phyloP scores from a whole-genome alignment of 2,329 filamentous ascomycete genomes.

The Pyrenochaeta sp. region DNA sequence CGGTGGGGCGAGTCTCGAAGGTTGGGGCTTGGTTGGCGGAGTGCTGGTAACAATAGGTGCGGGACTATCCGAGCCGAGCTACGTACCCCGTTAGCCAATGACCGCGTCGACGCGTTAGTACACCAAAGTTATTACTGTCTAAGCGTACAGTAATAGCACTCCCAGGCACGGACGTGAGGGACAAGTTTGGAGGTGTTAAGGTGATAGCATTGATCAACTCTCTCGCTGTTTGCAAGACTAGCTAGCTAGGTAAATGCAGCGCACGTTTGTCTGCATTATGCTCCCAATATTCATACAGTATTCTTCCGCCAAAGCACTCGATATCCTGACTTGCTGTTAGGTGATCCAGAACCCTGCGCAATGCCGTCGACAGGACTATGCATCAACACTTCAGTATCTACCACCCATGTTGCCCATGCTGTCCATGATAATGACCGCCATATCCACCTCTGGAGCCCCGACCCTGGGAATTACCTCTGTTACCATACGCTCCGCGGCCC shows the following conservation, averaged over 20 bases:
- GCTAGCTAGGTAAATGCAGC: background rate
- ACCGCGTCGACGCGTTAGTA: slow-evolving; percentile 2
- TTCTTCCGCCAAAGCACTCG: background rate
- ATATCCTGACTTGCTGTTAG: background rate
- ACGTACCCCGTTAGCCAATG: slow-evolving; percentile 19
- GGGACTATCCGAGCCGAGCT: slow-evolving; percentile 7
- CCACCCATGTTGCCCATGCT: slow-evolving; percentile 26
- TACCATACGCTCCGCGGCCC: slow-evolving; percentile 26
- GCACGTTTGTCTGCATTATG: background rate
- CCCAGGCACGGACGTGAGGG: slow-evolving; percentile 3
- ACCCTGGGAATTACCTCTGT: slow-evolving; percentile 11
- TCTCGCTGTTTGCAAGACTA: background rate
- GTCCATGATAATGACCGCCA: slow-evolving; percentile 9
- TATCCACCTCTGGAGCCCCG: slow-evolving; percentile 28
- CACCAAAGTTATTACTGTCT: background rate
- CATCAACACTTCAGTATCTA: slow-evolving; percentile 14
- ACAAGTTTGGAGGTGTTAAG: background rate
- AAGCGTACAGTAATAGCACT: too few relatives aligned
- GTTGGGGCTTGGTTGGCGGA: background rate
- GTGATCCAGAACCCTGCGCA: background rate
- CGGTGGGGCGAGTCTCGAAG: slow-evolving; percentile 4
- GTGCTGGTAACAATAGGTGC: slow-evolving; percentile 3
- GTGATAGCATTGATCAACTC: background rate
- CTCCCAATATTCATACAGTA: background rate
- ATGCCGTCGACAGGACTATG: background rate